Conservation (phyloP, 768 basidiomycete species). For the Lactarius sanguifluus region DNA sequence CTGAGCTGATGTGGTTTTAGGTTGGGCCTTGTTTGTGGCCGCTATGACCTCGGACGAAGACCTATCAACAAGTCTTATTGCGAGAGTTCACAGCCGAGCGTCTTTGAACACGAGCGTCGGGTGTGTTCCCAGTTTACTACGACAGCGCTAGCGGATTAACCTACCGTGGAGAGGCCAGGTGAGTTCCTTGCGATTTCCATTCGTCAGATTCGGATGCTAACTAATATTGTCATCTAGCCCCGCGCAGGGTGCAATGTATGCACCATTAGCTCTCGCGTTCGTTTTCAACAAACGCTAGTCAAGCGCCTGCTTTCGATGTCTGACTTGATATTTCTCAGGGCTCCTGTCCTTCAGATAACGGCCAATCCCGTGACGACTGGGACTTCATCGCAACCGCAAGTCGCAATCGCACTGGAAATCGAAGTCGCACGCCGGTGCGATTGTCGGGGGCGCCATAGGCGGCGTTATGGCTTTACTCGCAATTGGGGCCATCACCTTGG, state of each 20-base stretch:
- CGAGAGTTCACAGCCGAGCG: slow-evolving; percentile 16
- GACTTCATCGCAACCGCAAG: neutral
- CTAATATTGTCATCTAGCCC: slow-evolving; percentile 22
- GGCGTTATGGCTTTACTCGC: slow-evolving; percentile 6
- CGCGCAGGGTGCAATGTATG: slow-evolving; percentile 31
- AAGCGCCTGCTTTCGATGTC: neutral
- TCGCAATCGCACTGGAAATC: too few species aligned
- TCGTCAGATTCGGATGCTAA: neutral
- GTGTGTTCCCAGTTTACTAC: slow-evolving; percentile 17
- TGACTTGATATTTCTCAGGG: neutral
- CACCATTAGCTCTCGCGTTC: slow-evolving; percentile 30
- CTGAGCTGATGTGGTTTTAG: slow-evolving; percentile 7
- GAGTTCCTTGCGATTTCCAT: neutral
- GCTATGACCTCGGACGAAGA: slow-evolving; percentile 8
- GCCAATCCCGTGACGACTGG: neutral
- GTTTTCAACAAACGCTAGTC: neutral
- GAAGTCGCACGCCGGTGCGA: slow-evolving; percentile 12
- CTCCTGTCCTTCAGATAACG: slow-evolving; percentile 3
- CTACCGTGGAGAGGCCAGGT: slow-evolving; percentile 21
- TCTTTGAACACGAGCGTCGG: slow-evolving; percentile 7
- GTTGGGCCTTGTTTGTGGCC: slow-evolving; percentile 22
- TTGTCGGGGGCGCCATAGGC: slow-evolving; percentile 27
- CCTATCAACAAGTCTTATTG: slow-evolving; percentile 14
- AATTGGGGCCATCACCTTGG: slow-evolving; percentile 1
- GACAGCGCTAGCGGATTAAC: slow-evolving; percentile 1